These are phyloP conservation scores for Lactarius hengduanensis DNA, from an alignment of 768 basidiomycete genomes.

Conservation along the genomic window DNA sequence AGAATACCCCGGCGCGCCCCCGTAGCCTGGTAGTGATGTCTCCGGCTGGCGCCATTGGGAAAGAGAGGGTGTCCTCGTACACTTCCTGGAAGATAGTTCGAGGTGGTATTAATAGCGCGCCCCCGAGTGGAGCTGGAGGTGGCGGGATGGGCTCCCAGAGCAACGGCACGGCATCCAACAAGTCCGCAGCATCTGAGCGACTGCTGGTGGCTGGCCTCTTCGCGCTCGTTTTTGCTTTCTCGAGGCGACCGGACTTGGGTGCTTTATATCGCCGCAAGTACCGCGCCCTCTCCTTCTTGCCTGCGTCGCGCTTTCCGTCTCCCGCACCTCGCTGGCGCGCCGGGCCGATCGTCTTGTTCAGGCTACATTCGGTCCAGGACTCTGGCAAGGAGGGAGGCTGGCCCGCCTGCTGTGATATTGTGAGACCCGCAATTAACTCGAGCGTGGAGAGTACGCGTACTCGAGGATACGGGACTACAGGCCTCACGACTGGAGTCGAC, in stretches of 20 bases:
- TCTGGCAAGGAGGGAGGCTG: not conserved
- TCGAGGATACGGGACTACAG: not conserved
- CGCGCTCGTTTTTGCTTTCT: not conserved
- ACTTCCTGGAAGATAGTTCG: not conserved
- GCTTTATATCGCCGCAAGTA: not conserved
- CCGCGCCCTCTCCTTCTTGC: not conserved
- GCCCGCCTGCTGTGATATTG: not conserved
- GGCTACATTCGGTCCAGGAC: not conserved
- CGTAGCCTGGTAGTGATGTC: not conserved
- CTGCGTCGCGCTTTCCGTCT: not conserved
- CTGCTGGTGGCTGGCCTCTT: not conserved
- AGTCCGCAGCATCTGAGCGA: not conserved
- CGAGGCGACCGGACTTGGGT: not conserved
- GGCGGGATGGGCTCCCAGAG: not conserved
- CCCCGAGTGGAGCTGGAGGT: not conserved
- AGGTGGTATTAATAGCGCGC: not conserved
- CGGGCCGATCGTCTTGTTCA: not conserved
- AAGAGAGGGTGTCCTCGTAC: not conserved
- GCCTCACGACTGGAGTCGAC: not conserved
- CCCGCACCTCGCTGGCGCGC: not conserved
- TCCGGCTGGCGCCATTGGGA: not conserved
- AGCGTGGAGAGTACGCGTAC: not conserved
- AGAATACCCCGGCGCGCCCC: not conserved
- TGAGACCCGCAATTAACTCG: not conserved
- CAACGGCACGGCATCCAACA: not conserved